Base-by-base conservation (phyloP, 345 rosid species). In the Cardiospermum halicacabum region DNA sequence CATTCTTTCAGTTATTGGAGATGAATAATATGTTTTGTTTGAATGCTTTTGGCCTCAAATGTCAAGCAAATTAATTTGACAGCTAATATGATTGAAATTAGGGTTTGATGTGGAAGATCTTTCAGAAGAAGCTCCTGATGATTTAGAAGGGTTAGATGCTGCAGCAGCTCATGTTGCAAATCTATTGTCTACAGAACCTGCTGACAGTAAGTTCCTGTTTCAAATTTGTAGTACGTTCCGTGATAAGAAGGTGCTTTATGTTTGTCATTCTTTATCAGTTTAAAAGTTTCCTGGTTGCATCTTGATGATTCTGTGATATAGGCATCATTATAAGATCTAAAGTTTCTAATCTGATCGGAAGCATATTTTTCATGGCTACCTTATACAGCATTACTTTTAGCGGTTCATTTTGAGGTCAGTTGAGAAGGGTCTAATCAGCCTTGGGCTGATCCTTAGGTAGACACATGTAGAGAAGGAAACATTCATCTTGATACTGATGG, bases 51-150 rank as follows among this genome's bases (percentile, higher is more conserved):
- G 53, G 32, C 40, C 54, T n/a, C 40, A 42, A 55, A 31, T 22
- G 1, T 50, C 56, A 59, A 66, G 27, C 64, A 56, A 42, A 66
- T 70, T 53, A 45, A 49, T 32, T 54, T 40, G 51, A 36, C 56
- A 24, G 5, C 15, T 62, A 43, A 56, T 59, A 48, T 69, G 70
- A 49, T 49, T 51, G 67, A 49, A 65, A 68, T 73, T 76, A 94
- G 99, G 99, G 99, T 94, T 91, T 80, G 91, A 91, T 69, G 95
- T 91, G 56, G 88, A 83, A 68, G 93, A 89, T 56, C 73, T 91
- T 67, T 85, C 85, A 45, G 99, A 91, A 78, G 80, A 89, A 73
- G 93, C 85, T 72, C 77, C 85, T 47, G 97, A 91, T 82, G 99
- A 94, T 75, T 26, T 79, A 32, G 91, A 84, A 78, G 97, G 97